A percentile compares a stretch with the other conserved stretches of the same genome.
phyloP scores from a whole-genome alignment of 768 basidiomycete genomes.

The Paxillus rubicundulus region DNA sequence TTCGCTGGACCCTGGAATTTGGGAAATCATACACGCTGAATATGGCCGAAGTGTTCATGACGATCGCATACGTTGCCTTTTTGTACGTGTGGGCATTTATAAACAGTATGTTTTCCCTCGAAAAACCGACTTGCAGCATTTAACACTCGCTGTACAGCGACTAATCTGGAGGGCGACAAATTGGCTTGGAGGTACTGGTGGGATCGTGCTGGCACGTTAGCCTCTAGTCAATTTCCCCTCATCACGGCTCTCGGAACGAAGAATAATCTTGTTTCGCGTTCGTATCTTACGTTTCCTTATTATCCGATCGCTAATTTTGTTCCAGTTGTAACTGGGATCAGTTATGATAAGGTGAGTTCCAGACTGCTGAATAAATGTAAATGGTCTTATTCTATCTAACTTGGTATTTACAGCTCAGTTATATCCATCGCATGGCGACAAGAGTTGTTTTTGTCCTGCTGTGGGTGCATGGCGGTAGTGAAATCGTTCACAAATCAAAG shows the following conservation, averaged over 20 bases:
- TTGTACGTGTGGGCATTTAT: conserved; percentile 43
- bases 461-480: conserved; percentile 47
- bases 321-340: conserved; percentile 51
- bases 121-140: background rate
- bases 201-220: conserved; percentile 43
- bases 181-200: conserved; percentile 23
- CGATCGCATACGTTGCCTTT: conserved; percentile 42
- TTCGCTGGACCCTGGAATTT: conserved; percentile 45
- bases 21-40: conserved; percentile 37
- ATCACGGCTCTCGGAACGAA: conserved; percentile 57
- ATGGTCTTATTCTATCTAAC: background rate
- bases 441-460: conserved; percentile 43
- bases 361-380: too few relatives aligned
- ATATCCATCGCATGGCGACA: conserved; percentile 44
- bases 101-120: conserved; percentile 37
- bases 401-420: conserved; percentile 25
- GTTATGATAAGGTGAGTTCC: conserved; percentile 43
- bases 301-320: background rate
- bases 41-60: conserved; percentile 44
- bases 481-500: conserved; percentile 26
- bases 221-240: conserved; percentile 49
- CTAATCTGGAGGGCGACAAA: conserved; percentile 17
- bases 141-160: conserved; percentile 13
- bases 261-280: conserved; percentile 52
- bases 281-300: conserved; percentile 7